Percentiles rank a stretch among this genome's conserved stretches.
Evolutionary conservation across 2,329 filamentous ascomycete species (phyloP).

Genomic region (Gremmenia infestans): DNA sequence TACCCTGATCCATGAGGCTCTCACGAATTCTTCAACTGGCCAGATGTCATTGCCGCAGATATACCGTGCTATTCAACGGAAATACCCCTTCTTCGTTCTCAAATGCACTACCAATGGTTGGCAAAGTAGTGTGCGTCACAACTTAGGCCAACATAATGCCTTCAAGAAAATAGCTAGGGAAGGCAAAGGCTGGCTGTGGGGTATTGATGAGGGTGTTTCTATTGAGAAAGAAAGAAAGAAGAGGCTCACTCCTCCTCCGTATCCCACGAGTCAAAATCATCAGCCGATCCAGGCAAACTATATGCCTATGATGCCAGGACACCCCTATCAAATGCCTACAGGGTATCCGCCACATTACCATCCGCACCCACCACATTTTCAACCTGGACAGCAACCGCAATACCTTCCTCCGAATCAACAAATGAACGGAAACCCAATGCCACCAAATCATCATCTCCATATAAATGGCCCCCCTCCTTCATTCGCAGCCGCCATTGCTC

Average conservation of each 20-base stretch:
- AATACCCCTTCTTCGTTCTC: constrained; percentile 54
- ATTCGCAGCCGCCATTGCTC: constrained; percentile 18
- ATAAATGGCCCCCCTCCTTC: constrained; percentile 14
- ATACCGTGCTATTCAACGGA: constrained; percentile 52
- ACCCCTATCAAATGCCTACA: constrained; percentile 17
- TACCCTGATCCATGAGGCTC: constrained; percentile 51
- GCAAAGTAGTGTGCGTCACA: constrained; percentile 60
- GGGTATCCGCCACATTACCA: constrained; percentile 17
- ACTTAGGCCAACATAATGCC: constrained; percentile 51
- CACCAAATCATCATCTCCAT: constrained; percentile 11
- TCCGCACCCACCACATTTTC: constrained; percentile 20
- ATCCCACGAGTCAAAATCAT: constrained; percentile 26
- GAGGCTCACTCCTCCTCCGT: constrained; percentile 37
- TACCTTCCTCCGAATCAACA: constrained; percentile 18
- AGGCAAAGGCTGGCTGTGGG: constrained; percentile 55
- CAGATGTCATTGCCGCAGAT: constrained; percentile 55
- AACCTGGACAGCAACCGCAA: constrained; percentile 17
- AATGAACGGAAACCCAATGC: constrained; percentile 16
- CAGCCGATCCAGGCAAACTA: constrained; percentile 19
- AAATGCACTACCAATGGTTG: constrained; percentile 49
- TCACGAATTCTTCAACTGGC: constrained; percentile 43
- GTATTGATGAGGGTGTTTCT: constrained; percentile 45
- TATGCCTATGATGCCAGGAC: constrained; percentile 16
- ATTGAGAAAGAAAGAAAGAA: constrained; percentile 53
- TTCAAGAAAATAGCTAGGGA: constrained; percentile 48